phyloP scores from a whole-genome alignment of 164 flowering plant species.

The Chimonanthus salicifolius region DNA sequence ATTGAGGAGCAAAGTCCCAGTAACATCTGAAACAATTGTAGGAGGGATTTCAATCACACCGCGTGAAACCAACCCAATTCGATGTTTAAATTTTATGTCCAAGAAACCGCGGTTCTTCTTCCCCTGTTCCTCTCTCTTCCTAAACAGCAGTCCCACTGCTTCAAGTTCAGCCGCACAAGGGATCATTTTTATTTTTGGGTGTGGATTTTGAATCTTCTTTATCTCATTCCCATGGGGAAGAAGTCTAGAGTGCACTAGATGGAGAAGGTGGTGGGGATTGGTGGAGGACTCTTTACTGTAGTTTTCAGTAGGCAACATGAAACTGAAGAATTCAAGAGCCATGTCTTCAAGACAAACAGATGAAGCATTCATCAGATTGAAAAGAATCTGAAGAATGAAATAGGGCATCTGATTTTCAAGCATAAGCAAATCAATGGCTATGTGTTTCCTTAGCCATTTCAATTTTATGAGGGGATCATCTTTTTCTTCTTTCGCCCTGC shows the following conservation, averaged over 20 bases:
- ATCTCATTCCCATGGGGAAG: background rate
- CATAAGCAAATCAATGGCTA: conserved; percentile 4
- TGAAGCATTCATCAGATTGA: background rate
- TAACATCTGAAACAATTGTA: conserved; percentile 22
- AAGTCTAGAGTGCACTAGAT: background rate
- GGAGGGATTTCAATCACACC: conserved; percentile 62
- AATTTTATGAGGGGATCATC: no score
- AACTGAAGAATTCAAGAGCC: background rate
- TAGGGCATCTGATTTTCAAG: background rate
- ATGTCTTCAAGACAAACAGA: background rate
- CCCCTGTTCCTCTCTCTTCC: conserved; percentile 36
- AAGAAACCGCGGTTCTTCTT: conserved; percentile 56
- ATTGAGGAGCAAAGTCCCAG: conserved; percentile 69
- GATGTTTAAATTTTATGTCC: conserved; percentile 50
- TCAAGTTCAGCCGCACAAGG: conserved; percentile 46
- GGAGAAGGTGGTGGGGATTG: background rate
- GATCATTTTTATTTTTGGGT: conserved; percentile 15
- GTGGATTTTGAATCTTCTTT: background rate
- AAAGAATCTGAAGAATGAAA: background rate
- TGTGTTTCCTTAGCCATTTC: no score
- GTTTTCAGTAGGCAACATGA: background rate
- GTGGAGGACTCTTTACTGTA: background rate
- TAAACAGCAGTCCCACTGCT: conserved; percentile 44
- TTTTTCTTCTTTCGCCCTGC: no score
- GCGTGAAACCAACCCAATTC: conserved; percentile 32